These are phyloP conservation scores for Oryza australiensis DNA, from an alignment of 176 grass and related monocot species.

Conservation along the genomic window DNA sequence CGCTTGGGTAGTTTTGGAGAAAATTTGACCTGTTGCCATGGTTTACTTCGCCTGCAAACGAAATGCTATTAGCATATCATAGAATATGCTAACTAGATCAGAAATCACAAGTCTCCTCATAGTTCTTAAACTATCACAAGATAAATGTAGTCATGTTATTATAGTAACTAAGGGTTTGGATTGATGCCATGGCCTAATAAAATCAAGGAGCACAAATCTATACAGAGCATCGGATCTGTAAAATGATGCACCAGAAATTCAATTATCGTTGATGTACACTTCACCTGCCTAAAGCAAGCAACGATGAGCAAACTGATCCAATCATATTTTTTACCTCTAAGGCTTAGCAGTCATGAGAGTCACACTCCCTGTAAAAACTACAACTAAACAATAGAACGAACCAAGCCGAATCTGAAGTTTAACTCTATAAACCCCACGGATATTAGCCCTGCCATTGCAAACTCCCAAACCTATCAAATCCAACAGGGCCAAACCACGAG, in stretches of 20 bases:
- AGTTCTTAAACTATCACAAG: not conserved
- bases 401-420: not conserved
- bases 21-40: constrained; percentile 93
- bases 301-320: not conserved
- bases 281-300: not conserved
- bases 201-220: not conserved
- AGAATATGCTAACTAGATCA: not conserved
- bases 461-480: constrained; percentile 10
- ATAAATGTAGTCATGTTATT: not conserved
- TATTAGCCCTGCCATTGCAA: not conserved
- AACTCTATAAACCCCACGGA: not conserved
- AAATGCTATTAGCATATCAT: constrained; percentile 24
- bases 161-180: not conserved
- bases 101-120: not conserved
- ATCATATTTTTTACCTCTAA: not conserved
- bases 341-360: not conserved
- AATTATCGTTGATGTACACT: not conserved
- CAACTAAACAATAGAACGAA: not conserved
- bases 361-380: constrained; percentile 5
- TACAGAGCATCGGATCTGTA: constrained; percentile 19
- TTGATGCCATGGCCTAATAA: not conserved
- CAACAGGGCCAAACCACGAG: not conserved
- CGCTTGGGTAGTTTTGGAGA: constrained; percentile 89
- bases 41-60: constrained; percentile 48
- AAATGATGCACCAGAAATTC: not conserved